These are phyloP conservation scores for Wickerhamomyces pijperi DNA, from an alignment of 805 yeast species.

Conservation along the genomic window DNA sequence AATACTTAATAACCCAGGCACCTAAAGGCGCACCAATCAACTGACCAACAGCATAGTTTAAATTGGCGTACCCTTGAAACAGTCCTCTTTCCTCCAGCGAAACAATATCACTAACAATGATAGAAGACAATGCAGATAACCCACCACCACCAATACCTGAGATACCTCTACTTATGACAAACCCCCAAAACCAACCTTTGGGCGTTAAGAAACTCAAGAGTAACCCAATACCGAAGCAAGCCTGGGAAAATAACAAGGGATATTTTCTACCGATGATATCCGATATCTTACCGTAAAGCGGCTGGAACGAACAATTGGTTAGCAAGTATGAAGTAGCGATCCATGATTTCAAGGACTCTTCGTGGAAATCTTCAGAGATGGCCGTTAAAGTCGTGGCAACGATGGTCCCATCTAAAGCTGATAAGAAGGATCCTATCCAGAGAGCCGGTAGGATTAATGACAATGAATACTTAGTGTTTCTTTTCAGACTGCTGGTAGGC, in stretches of 20 bases:
- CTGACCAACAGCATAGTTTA: slow-evolving; percentile 27
- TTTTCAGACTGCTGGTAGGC: too few species aligned
- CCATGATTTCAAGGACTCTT: slow-evolving; percentile 46
- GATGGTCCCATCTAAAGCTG: slow-evolving; percentile 49
- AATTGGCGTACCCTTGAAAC: slow-evolving; percentile 69
- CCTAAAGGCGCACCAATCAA: slow-evolving; percentile 30
- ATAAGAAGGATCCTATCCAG: slow-evolving; percentile 37
- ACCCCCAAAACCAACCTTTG: slow-evolving; percentile 15
- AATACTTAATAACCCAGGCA: slow-evolving; percentile 20
- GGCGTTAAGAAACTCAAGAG: neutral
- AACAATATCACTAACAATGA: slow-evolving; percentile 58
- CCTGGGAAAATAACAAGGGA: slow-evolving; percentile 31
- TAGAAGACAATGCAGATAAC: slow-evolving; percentile 36
- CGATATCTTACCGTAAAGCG: slow-evolving; percentile 57
- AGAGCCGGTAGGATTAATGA: slow-evolving; percentile 17
- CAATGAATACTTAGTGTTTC: slow-evolving; percentile 1
- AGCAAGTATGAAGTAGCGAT: slow-evolving; percentile 62
- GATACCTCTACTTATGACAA: slow-evolving; percentile 38
- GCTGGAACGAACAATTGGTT: slow-evolving; percentile 66
- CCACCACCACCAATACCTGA: slow-evolving; percentile 57
- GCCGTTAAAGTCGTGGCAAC: slow-evolving; percentile 47
- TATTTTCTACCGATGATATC: slow-evolving; percentile 51
- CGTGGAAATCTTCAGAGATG: slow-evolving; percentile 49
- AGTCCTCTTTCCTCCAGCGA: slow-evolving; percentile 68
- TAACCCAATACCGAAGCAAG: slow-evolving; percentile 30